phyloP scores from a whole-genome alignment of 2,329 filamentous ascomycete species.

The Aspergillus sp. region DNA sequence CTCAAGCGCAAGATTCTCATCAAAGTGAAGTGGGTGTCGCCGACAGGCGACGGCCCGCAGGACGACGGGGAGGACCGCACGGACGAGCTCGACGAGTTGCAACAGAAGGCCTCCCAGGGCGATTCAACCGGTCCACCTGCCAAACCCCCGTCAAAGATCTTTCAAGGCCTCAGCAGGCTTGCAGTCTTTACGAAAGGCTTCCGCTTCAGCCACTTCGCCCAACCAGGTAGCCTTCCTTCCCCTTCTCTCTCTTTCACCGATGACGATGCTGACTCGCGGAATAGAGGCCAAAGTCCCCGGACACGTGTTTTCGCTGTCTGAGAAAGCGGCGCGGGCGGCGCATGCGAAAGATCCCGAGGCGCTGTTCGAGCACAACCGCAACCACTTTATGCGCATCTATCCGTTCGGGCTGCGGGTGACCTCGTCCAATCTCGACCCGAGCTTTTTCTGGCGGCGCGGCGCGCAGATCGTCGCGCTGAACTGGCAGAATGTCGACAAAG shows the following conservation, averaged over 20 bases:
- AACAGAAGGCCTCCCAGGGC: slow-evolving; percentile 2
- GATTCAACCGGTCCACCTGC: slow-evolving; percentile 13
- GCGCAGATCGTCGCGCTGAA: slow-evolving; percentile 91
- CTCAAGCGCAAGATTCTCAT: slow-evolving; percentile 77
- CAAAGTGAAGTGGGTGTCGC: slow-evolving; percentile 69
- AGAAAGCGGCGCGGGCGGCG: slow-evolving; percentile 64
- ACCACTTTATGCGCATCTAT: slow-evolving; percentile 83
- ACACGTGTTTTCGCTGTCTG: slow-evolving; percentile 64
- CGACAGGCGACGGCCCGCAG: slow-evolving; percentile 35
- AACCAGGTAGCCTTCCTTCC: slow-evolving; percentile 48
- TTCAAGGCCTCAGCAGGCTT: slow-evolving; percentile 67
- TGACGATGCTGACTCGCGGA: slow-evolving; percentile 1
- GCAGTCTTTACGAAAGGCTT: slow-evolving; percentile 86
- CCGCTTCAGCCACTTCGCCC: slow-evolving; percentile 70
- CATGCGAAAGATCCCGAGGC: slow-evolving; percentile 51
- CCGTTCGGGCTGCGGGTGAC: slow-evolving; percentile 77
- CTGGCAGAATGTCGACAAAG: slow-evolving; percentile 87
- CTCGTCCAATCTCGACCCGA: slow-evolving; percentile 84
- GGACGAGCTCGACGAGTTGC: slow-evolving; percentile 11
- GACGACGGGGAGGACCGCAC: slow-evolving; percentile 14
- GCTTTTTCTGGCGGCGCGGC: slow-evolving; percentile 80
- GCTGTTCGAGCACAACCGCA: slow-evolving; percentile 77
- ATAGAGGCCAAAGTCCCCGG: slow-evolving; percentile 53
- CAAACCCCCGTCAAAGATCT: slow-evolving; percentile 61
- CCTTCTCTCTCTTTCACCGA: background rate